phyloP scores from a whole-genome alignment of 495 filamentous ascomycete species.

The Cudoniella acicularis region DNA sequence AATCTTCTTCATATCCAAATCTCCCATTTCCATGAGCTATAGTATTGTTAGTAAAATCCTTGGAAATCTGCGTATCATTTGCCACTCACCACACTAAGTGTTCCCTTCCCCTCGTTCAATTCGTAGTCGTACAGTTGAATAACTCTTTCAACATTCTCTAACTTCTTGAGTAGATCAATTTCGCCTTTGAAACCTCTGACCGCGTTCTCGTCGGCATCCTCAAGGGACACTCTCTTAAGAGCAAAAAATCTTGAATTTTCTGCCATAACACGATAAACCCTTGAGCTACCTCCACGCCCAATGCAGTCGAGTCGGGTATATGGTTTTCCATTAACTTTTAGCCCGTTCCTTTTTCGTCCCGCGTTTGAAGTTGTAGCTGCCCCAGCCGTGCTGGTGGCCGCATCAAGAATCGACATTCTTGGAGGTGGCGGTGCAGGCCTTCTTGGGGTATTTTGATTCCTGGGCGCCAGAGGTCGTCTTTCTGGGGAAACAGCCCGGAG shows the following conservation, averaged over 20 bases:
- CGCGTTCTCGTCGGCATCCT: slow-evolving; percentile 79
- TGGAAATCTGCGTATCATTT: neutral
- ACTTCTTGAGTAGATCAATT: slow-evolving; percentile 82
- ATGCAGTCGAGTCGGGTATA: slow-evolving; percentile 88
- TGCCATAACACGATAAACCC: slow-evolving; percentile 95
- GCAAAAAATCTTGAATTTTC: slow-evolving; percentile 95
- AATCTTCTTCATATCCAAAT: slow-evolving; percentile 89
- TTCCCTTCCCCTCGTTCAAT: slow-evolving; percentile 82
- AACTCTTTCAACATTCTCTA: slow-evolving; percentile 81
- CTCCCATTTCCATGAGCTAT: slow-evolving; percentile 94
- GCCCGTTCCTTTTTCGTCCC: slow-evolving; percentile 69
- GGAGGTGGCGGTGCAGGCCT: slow-evolving; percentile 80
- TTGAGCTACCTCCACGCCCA: slow-evolving; percentile 85
- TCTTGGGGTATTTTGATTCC: slow-evolving; percentile 80
- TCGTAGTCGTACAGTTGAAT: slow-evolving; percentile 90
- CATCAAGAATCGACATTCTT: slow-evolving; percentile 92
- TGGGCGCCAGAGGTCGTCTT: slow-evolving; percentile 63
- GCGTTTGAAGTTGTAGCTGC: slow-evolving; percentile 50
- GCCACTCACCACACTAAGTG: slow-evolving; percentile 69
- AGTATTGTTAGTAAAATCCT: slow-evolving; percentile 10
- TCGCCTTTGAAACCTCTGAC: slow-evolving; percentile 93
- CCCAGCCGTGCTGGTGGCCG: slow-evolving; percentile 76
- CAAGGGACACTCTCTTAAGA: slow-evolving; percentile 85
- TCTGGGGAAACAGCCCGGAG: slow-evolving; percentile 44
- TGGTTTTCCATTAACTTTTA: slow-evolving; percentile 85